Evolutionary conservation across 1,284 basidiomycete species (phyloP).

Genomic region (Gomphus sp.): DNA sequence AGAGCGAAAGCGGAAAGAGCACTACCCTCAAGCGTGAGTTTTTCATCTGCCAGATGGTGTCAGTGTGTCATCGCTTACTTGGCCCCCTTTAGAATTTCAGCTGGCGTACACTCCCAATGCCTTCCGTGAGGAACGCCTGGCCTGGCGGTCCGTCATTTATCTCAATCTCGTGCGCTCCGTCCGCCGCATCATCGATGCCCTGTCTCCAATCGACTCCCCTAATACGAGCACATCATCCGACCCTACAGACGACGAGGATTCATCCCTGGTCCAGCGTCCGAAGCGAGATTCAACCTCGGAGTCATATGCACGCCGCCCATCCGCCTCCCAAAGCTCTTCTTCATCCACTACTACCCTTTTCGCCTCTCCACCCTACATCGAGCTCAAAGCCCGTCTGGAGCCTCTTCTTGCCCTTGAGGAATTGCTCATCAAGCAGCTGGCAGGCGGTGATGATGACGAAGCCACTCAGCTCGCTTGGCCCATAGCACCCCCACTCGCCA

Average conservation of each 20-base stretch:
- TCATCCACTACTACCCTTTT: not conserved
- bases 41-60: not conserved
- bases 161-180: conserved; percentile 75
- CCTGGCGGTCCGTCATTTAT: conserved; percentile 79
- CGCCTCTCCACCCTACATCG: conserved; percentile 33
- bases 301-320: not conserved
- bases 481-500: conserved; percentile 8
- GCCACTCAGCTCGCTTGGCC: conserved; percentile 23
- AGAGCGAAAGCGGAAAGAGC: conserved; percentile 76
- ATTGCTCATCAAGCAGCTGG: conserved; percentile 52
- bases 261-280: conserved; percentile 2
- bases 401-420: conserved; percentile 62
- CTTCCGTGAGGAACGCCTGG: conserved; percentile 67
- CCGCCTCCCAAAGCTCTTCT: not conserved
- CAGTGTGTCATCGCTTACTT: not conserved
- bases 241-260: conserved; percentile 12
- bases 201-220: conserved; percentile 33
- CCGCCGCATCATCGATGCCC: conserved; percentile 68
- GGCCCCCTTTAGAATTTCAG: conserved; percentile 56
- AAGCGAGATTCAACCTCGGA: conserved; percentile 1
- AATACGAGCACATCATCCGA: conserved; percentile 36
- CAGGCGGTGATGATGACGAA: conserved; percentile 53
- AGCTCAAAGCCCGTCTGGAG: conserved; percentile 33
- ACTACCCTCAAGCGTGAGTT: conserved; percentile 77
- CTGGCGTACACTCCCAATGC: conserved; percentile 62